Evolutionary conservation across 148 eudicot genomes (phyloP).

Genomic region (Fagopyrum homotropicum): DNA sequence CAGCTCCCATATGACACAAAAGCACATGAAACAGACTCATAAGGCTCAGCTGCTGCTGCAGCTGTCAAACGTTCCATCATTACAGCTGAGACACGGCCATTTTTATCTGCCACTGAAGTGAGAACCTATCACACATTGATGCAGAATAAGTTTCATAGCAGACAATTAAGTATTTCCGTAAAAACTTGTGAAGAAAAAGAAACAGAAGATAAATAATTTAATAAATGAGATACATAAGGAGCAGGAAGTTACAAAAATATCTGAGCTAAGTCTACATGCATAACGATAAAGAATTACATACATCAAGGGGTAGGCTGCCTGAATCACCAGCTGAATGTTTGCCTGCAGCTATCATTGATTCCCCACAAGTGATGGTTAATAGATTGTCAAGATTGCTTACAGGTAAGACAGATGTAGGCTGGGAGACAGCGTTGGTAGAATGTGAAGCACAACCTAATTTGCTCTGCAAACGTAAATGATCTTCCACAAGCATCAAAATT

Average conservation of each 20-base stretch:
- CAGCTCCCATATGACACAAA: slow-evolving; percentile 97
- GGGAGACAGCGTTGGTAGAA: slow-evolving; percentile 39
- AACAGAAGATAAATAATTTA: not conserved
- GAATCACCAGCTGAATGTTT: slow-evolving; percentile 45
- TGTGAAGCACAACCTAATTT: slow-evolving; percentile 47
- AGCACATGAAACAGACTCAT: slow-evolving; percentile 90
- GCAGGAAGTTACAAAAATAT: slow-evolving; percentile 1
- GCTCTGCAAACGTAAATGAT: slow-evolving; percentile 90
- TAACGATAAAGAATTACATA: slow-evolving; percentile 27
- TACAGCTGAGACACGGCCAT: slow-evolving; percentile 66
- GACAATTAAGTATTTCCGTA: not conserved
- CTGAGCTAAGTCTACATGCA: not conserved
- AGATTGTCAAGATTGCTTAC: slow-evolving; percentile 31
- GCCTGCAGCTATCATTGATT: slow-evolving; percentile 31
- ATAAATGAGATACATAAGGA: not conserved
- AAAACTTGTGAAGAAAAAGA: not conserved
- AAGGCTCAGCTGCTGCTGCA: slow-evolving; percentile 96
- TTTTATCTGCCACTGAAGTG: slow-evolving; percentile 84
- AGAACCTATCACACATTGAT: slow-evolving; percentile 49
- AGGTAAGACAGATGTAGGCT: slow-evolving; percentile 36
- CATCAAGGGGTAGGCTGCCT: slow-evolving; percentile 74
- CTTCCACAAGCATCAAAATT: slow-evolving; percentile 96
- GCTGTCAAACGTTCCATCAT: slow-evolving; percentile 92
- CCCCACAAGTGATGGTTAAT: slow-evolving; percentile 31
- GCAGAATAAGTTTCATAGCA: slow-evolving; percentile 14